These are phyloP conservation scores for Hippophae tibetana DNA, from an alignment of 306 rosid species.

Conservation along the genomic window DNA sequence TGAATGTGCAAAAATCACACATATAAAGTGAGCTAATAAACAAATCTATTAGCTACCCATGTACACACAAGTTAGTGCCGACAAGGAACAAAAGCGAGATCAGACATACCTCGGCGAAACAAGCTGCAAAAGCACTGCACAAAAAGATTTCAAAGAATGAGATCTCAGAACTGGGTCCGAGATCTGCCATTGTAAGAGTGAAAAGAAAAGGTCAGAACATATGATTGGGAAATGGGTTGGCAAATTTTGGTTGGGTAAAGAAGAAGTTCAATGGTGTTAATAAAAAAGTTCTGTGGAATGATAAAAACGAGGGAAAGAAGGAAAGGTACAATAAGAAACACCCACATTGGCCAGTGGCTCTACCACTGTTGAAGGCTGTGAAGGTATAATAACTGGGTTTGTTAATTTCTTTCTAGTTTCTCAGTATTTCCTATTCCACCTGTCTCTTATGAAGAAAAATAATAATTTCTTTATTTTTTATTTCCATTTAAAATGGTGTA, in stretches of 20 bases:
- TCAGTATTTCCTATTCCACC: too few relatives aligned
- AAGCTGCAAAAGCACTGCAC: neutral
- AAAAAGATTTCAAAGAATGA: neutral
- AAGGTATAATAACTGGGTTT: neutral
- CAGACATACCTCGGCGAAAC: neutral
- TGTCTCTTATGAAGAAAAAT: too few relatives aligned
- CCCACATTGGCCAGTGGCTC: neutral
- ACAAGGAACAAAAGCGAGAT: neutral
- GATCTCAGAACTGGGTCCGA: neutral
- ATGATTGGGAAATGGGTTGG: neutral
- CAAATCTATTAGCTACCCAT: neutral
- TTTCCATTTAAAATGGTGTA: too few relatives aligned
- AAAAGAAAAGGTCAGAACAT: neutral
- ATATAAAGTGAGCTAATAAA: neutral
- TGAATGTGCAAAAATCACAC: neutral
- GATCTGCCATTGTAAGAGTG: neutral
- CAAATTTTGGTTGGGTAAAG: neutral
- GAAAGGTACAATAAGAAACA: constrained; percentile 16
- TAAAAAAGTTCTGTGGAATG: constrained; percentile 7
- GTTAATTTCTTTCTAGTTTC: too few relatives aligned
- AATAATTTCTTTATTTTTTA: too few relatives aligned
- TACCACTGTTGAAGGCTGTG: constrained; percentile 22
- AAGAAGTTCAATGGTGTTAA: neutral
- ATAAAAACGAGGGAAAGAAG: constrained; percentile 14
- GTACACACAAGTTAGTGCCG: neutral